These are phyloP conservation scores for Phytopythium montanum DNA, from an alignment of 352 stramenopile species.

Conservation along the genomic window DNA sequence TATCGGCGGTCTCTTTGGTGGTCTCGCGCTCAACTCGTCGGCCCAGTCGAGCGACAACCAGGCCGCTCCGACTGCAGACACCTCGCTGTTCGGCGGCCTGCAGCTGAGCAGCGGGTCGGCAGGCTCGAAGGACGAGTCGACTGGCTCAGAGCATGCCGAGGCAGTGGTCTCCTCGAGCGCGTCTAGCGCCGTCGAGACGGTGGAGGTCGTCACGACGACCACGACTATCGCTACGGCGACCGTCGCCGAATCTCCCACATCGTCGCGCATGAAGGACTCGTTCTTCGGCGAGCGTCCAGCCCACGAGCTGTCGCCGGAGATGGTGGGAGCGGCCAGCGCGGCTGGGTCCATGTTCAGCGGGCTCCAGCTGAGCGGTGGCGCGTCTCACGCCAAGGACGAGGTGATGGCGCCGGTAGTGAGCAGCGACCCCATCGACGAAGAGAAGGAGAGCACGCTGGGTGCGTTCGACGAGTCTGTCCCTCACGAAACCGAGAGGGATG, in stretches of 20 bases:
- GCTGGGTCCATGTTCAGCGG: constrained; percentile 37
- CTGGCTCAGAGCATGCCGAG: constrained; percentile 10
- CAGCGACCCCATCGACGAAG: neutral
- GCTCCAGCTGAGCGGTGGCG: constrained; percentile 34
- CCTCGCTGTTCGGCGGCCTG: constrained; percentile 35
- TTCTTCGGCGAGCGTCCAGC: constrained; percentile 37
- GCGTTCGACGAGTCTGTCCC: neutral
- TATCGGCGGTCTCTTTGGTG: constrained; percentile 9
- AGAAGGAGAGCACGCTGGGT: neutral
- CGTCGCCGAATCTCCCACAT: constrained; percentile 28
- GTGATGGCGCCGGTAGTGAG: neutral
- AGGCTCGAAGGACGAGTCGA: constrained; percentile 10
- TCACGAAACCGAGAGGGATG: neutral
- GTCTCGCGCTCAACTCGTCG: constrained; percentile 18
- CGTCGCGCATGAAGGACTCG: constrained; percentile 41
- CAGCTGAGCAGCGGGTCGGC: constrained; percentile 23
- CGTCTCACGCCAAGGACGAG: constrained; percentile 1
- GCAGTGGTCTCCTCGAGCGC: neutral
- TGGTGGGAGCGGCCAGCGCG: constrained; percentile 11
- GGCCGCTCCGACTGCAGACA: constrained; percentile 2
- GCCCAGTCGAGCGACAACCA: constrained; percentile 11
- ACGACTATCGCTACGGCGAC: constrained; percentile 1
- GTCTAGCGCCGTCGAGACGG: neutral
- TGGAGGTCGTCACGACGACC: constrained; percentile 1
- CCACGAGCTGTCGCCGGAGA: constrained; percentile 9